phyloP scores from a whole-genome alignment of 1,284 basidiomycete genomes.

The Thecaphora thlaspeos region DNA sequence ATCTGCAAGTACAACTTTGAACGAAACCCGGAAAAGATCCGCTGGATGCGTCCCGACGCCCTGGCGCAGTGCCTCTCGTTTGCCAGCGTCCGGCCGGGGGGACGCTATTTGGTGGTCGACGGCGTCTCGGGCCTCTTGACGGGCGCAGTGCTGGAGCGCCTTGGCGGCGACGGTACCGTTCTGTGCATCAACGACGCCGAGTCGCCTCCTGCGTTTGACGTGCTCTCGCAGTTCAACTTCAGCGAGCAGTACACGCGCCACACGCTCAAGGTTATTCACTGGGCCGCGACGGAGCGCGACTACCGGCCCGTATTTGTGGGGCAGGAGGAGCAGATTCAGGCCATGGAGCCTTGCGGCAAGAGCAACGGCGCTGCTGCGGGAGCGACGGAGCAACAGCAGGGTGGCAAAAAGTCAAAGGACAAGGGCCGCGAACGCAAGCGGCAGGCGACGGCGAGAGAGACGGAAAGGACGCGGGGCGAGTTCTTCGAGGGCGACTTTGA shows the following conservation, averaged over 20 bases:
- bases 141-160: conserved; percentile 73
- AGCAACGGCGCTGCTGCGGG: background rate
- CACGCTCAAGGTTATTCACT: conserved; percentile 38
- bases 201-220: conserved; percentile 86
- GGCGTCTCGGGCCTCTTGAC: conserved; percentile 83
- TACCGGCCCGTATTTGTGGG: conserved; percentile 27
- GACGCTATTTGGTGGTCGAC: conserved; percentile 84
- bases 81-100: conserved; percentile 80
- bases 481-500: conserved; percentile 72
- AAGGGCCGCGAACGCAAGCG: conserved; percentile 31
- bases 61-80: conserved; percentile 83
- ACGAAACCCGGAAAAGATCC: conserved; percentile 68
- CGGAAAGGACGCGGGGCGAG: conserved; percentile 67
- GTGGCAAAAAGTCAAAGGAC: conserved; percentile 15
- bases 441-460: conserved; percentile 23
- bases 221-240: conserved; percentile 76
- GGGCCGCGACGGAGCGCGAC: conserved; percentile 43
- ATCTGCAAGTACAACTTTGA: conserved; percentile 84
- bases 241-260: conserved; percentile 50
- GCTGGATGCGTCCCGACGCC: conserved; percentile 82
- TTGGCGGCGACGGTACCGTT: conserved; percentile 73
- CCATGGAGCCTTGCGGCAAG: background rate
- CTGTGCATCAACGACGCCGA: conserved; percentile 86
- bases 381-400: background rate
- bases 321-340: conserved; percentile 10